These are phyloP conservation scores for Populus pruinosa DNA, from an alignment of 345 rosid genomes.

Conservation along the genomic window DNA sequence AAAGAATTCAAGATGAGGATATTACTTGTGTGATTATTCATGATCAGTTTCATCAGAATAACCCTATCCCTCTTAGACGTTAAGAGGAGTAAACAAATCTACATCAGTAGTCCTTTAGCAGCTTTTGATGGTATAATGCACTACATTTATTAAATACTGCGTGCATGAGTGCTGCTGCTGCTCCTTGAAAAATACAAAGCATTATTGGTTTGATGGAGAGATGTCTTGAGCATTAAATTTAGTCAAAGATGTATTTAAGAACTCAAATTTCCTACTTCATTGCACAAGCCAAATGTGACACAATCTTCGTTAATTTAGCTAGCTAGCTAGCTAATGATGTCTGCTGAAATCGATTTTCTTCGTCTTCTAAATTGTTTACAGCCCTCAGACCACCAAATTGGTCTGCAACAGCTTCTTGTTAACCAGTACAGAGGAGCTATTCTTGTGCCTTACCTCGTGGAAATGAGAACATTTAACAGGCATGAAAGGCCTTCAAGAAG, in stretches of 20 bases:
- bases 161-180: background rate
- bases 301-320: no score
- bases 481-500: no score
- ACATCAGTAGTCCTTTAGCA: background rate
- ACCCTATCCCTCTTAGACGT: background rate
- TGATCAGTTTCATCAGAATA: background rate
- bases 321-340: background rate
- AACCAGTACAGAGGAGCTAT: no score
- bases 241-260: background rate
- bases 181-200: background rate
- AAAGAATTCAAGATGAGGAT: background rate
- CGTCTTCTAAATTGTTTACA: no score
- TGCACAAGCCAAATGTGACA: background rate
- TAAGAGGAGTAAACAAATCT: background rate
- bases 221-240: background rate
- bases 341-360: background rate
- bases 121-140: background rate
- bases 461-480: no score
- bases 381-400: background rate
- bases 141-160: background rate
- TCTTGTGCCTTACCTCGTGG: no score
- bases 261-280: background rate
- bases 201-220: background rate
- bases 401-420: background rate
- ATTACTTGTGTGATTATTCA: no score